phyloP scores from a whole-genome alignment of 371 early-diverging fungal genomes.

The Rhizomucor pusillus region DNA sequence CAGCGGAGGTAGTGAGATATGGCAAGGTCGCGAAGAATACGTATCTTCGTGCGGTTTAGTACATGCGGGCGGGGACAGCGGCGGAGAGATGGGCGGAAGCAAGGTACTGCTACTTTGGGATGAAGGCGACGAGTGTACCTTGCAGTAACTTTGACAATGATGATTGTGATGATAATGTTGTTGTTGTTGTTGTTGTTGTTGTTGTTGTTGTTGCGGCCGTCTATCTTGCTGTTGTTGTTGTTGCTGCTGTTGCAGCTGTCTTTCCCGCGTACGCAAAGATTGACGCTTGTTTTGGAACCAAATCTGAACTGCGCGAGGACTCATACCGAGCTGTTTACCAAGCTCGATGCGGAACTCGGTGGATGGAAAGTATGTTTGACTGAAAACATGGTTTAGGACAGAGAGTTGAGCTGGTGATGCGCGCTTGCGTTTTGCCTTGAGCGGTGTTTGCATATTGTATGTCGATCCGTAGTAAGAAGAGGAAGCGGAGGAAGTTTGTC shows the following conservation, averaged over 20 bases:
- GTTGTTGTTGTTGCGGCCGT: constrained; percentile 15
- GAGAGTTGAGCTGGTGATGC: constrained; percentile 48
- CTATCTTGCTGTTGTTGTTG: constrained; percentile 13
- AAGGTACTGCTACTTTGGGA: no score
- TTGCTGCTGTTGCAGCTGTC: constrained; percentile 17
- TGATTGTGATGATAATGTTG: constrained; percentile 33
- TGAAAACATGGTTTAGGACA: constrained; percentile 52
- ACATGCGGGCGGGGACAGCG: constrained; percentile 44
- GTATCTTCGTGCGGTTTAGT: constrained; percentile 17
- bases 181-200: constrained; percentile 12
- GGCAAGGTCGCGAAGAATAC: background rate
- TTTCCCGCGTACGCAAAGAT: constrained; percentile 48
- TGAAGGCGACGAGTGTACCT: constrained; percentile 31
- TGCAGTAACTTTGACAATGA: constrained; percentile 41
- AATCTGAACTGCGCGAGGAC: constrained; percentile 77
- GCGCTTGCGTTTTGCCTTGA: constrained; percentile 49
- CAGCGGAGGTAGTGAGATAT: constrained; percentile 26
- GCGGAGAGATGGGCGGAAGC: constrained; percentile 24
- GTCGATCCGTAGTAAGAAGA: constrained; percentile 2
- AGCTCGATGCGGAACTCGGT: constrained; percentile 81
- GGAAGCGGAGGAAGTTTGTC: background rate
- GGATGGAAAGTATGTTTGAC: constrained; percentile 57
- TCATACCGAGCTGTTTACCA: constrained; percentile 87
- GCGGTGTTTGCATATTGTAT: constrained; percentile 9
- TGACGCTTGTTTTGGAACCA: constrained; percentile 97